Conservation (phyloP, 2,329 filamentous ascomycete genomes). For the Tolypocladium album region DNA sequence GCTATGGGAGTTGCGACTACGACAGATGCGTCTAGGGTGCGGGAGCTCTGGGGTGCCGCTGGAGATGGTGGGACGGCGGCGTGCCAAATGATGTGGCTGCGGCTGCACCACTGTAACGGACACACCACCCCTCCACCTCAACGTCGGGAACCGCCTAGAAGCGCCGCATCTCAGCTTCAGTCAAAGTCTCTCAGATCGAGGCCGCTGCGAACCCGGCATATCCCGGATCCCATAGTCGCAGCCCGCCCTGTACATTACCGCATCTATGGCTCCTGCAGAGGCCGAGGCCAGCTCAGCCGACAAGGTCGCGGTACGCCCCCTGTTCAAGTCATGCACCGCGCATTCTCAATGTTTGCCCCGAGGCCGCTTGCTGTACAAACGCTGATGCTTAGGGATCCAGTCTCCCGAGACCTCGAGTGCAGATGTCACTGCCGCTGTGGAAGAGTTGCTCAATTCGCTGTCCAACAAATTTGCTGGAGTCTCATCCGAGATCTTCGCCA, state of each 20-base stretch:
- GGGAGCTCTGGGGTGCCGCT: background rate
- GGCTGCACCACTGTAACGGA: background rate
- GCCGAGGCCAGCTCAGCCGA: constrained; percentile 19
- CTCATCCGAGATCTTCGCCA: constrained; percentile 78
- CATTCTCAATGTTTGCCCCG: background rate
- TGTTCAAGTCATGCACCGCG: background rate
- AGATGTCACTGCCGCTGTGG: constrained; percentile 69
- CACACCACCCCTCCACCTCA: background rate
- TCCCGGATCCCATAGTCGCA: background rate
- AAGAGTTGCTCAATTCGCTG: constrained; percentile 75
- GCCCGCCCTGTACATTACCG: background rate
- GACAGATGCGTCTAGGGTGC: background rate
- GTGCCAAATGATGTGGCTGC: background rate
- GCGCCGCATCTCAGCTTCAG: background rate
- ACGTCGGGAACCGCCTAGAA: background rate
- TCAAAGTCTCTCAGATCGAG: background rate
- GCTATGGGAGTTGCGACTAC: background rate
- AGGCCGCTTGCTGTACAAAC: background rate
- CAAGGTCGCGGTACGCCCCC: constrained; percentile 23
- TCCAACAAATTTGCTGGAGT: constrained; percentile 78
- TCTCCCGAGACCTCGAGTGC: constrained; percentile 37
- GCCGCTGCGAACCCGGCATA: background rate
- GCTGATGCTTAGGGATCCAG: constrained; percentile 11
- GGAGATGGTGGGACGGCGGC: background rate
- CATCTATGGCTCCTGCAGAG: constrained; percentile 26